A percentile compares a stretch with the other conserved stretches of the same genome.
phyloP scores from a whole-genome alignment of 1,284 basidiomycete species.

The Fomitopsis schrenkii region DNA sequence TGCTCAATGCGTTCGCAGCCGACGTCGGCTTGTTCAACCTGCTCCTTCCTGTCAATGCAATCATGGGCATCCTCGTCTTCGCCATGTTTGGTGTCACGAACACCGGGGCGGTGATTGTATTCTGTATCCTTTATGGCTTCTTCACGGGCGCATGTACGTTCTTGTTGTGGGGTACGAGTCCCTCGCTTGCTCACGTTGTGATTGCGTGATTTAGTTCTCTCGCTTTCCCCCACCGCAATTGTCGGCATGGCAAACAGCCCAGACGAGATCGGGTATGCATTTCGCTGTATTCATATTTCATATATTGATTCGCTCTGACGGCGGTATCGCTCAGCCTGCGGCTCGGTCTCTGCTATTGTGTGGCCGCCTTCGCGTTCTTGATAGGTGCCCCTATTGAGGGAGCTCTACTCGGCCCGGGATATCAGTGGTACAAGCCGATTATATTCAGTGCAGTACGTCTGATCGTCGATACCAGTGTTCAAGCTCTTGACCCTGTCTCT shows the following conservation, averaged over 20 bases:
- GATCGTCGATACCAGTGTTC: too few relatives aligned
- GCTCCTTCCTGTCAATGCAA: constrained; percentile 6
- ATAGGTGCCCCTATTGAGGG: constrained; percentile 6
- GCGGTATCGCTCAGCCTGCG: neutral
- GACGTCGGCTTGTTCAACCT: constrained; percentile 18
- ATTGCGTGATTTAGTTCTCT: neutral
- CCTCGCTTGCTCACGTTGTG: constrained; percentile 1
- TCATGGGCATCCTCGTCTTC: constrained; percentile 14
- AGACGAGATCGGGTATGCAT: constrained; percentile 2
- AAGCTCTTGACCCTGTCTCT: too few relatives aligned
- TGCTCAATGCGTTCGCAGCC: constrained; percentile 18
- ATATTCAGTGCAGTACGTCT: constrained; percentile 3
- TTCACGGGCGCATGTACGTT: constrained; percentile 21
- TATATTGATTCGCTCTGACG: neutral
- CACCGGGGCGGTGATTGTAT: constrained; percentile 13
- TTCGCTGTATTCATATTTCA: neutral
- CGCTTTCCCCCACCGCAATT: neutral
- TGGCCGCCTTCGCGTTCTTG: neutral
- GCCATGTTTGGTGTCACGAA: constrained; percentile 17
- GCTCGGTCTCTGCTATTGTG: constrained; percentile 2
- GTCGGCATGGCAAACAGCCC: neutral
- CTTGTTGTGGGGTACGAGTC: neutral
- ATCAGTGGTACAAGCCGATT: constrained; percentile 2
- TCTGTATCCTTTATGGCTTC: constrained; percentile 23
- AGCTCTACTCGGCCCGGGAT: neutral